phyloP scores from a whole-genome alignment of 257 asterid genomes.

The Schizonepeta tenuifolia region DNA sequence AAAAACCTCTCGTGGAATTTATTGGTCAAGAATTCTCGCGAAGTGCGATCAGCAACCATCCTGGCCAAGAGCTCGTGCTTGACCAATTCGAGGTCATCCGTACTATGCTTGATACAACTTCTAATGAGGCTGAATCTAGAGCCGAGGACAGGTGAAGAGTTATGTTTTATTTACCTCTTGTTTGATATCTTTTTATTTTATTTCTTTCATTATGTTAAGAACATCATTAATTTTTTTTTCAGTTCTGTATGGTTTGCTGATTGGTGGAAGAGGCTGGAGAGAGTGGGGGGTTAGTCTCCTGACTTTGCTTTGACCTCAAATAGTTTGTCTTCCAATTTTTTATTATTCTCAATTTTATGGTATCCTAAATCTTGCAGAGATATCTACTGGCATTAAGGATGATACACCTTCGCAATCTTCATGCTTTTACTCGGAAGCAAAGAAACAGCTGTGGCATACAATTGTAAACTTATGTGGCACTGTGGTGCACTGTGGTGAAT shows the following conservation, averaged over 20 bases:
- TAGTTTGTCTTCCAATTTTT: background rate
- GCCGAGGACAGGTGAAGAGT: constrained; percentile 53
- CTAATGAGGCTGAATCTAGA: constrained; percentile 49
- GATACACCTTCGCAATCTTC: constrained; percentile 45
- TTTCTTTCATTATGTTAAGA: constrained; percentile 8
- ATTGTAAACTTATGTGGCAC: constrained; percentile 49
- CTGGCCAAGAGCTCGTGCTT: constrained; percentile 40
- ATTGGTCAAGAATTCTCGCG: constrained; percentile 59
- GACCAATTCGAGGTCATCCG: constrained; percentile 58
- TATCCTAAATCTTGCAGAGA: constrained; percentile 49
- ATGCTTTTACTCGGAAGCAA: constrained; percentile 51
- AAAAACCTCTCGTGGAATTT: constrained; percentile 72
- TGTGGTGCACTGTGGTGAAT: constrained; percentile 58
- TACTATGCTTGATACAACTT: constrained; percentile 50
- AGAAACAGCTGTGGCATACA: constrained; percentile 57
- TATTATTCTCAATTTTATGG: constrained; percentile 10
- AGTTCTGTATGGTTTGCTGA: constrained; percentile 63
- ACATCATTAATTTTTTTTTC: constrained; percentile 30
- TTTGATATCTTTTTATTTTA: background rate
- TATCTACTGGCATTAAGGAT: constrained; percentile 40
- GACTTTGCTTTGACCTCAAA: constrained; percentile 24
- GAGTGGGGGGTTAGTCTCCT: constrained; percentile 38
- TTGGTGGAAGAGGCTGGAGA: constrained; percentile 61
- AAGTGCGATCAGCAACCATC: constrained; percentile 41
- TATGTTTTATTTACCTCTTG: background rate